Percentiles rank a stretch among this genome's conserved stretches.
phyloP scores from a whole-genome alignment of 768 basidiomycete species.

The Termitomyces sp. region DNA sequence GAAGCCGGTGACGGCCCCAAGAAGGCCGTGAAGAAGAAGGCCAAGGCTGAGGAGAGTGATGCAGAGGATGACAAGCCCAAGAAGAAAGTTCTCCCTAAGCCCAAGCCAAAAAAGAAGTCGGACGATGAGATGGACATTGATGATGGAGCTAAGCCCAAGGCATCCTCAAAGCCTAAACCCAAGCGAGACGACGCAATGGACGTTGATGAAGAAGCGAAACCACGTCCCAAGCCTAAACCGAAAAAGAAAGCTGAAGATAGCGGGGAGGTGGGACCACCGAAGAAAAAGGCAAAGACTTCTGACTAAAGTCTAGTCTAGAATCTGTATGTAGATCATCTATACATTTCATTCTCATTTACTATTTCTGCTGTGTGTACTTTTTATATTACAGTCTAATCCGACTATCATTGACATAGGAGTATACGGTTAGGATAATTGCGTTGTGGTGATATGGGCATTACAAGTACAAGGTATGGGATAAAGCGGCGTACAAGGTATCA shows the following conservation, averaged over 20 bases:
- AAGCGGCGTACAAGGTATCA: constrained; percentile 1
- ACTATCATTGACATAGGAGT: constrained; percentile 2
- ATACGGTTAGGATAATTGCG: not conserved
- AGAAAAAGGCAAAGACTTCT: constrained; percentile 72
- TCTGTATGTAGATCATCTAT: not conserved
- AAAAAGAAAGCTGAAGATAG: constrained; percentile 35
- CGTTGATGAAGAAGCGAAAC: constrained; percentile 33
- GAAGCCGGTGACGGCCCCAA: constrained; percentile 30
- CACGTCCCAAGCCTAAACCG: constrained; percentile 41
- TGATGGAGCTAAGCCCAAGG: constrained; percentile 29
- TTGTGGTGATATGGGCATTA: constrained; percentile 1
- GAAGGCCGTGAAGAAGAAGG: constrained; percentile 36
- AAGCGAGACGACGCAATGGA: constrained; percentile 44
- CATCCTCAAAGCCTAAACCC: constrained; percentile 32
- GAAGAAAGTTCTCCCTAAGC: constrained; percentile 41
- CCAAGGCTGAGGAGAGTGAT: constrained; percentile 42
- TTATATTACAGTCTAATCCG: constrained; percentile 11
- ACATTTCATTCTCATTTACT: constrained; percentile 6
- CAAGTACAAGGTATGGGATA: constrained; percentile 9
- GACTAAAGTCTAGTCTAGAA: constrained; percentile 26
- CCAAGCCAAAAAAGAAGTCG: constrained; percentile 42
- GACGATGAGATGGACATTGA: constrained; percentile 47
- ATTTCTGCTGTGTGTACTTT: constrained; percentile 13
- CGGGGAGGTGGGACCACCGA: constrained; percentile 52
- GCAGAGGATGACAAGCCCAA: constrained; percentile 45